A percentile compares a stretch with the other conserved stretches of the same genome.
Evolutionary conservation across 176 grass and related monocot species (phyloP).

Genomic region (Carex cristatella): DNA sequence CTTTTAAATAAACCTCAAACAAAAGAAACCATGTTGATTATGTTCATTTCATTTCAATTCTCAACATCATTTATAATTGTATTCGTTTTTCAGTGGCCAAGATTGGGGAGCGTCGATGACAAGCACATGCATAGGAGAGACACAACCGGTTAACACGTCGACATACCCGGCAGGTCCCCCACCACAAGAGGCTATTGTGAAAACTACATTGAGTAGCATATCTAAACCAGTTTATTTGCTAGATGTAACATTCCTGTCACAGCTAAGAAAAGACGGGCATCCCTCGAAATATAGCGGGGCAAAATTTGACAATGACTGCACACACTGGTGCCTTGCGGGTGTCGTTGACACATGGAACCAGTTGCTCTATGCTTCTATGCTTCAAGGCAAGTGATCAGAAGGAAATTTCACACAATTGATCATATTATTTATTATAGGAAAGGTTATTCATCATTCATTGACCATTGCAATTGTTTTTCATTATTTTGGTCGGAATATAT

Average conservation of each 20-base stretch:
- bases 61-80: not conserved
- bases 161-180: constrained; percentile 44
- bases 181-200: constrained; percentile 47
- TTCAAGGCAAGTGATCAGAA: constrained; percentile 17
- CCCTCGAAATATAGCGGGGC: constrained; percentile 67
- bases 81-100: constrained; percentile 31
- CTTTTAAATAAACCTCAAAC: too few species aligned
- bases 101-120: constrained; percentile 50
- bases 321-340: constrained; percentile 79
- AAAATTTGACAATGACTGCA: constrained; percentile 61
- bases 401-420: not conserved
- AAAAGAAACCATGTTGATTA: too few species aligned
- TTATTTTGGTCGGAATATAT: not conserved
- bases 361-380: constrained; percentile 60
- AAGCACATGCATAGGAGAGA: constrained; percentile 59
- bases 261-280: constrained; percentile 77
- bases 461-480: not conserved
- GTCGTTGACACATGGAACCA: constrained; percentile 77
- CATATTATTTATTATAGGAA: constrained; percentile 21
- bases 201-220: constrained; percentile 36
- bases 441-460: not conserved
- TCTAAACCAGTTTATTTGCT: constrained; percentile 66
- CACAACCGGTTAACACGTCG: constrained; percentile 40
- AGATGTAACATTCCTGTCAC: constrained; percentile 64
- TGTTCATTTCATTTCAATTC: too few species aligned